Conservation (phyloP, 2,329 filamentous ascomycete genomes). For the Truncatella angustata region DNA sequence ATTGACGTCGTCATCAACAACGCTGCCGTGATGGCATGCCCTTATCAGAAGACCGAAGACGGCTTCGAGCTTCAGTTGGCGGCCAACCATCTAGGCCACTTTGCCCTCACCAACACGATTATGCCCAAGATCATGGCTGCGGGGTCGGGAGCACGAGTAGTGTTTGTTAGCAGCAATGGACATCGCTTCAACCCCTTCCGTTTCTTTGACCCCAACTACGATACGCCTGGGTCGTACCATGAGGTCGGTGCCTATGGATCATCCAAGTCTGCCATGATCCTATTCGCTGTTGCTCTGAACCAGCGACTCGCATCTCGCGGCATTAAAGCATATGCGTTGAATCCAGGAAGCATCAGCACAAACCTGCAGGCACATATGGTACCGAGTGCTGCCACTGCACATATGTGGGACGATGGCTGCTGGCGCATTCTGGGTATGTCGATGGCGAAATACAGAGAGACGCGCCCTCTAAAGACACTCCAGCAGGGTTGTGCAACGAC, state of each 20-base stretch:
- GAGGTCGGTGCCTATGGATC: constrained; percentile 40
- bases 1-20: constrained; percentile 27
- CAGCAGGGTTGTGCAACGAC: constrained; percentile 41
- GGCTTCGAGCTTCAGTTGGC: constrained; percentile 32
- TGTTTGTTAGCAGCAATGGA: constrained; percentile 20
- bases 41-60: constrained; percentile 30
- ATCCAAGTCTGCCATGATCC: constrained; percentile 43
- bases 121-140: constrained; percentile 23
- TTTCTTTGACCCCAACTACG: constrained; percentile 27
- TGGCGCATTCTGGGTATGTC: constrained; percentile 23
- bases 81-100: constrained; percentile 34
- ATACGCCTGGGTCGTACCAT: constrained; percentile 27
- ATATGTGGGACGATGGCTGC: constrained; percentile 17
- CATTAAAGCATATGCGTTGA: constrained; percentile 34
- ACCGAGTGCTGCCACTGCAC: constrained; percentile 14
- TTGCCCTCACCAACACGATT: constrained; percentile 26
- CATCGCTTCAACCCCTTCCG: constrained; percentile 22
- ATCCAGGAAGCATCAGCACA: constrained; percentile 34
- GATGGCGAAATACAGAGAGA: constrained; percentile 17
- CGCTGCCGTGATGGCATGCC: constrained; percentile 41
- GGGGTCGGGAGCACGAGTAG: constrained; percentile 16
- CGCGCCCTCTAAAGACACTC: constrained; percentile 27
- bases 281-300: constrained; percentile 38
- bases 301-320: constrained; percentile 25
- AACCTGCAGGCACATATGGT: constrained; percentile 12